These are phyloP conservation scores for Auricularia heimuer DNA, from an alignment of 768 basidiomycete species.

Conservation along the genomic window DNA sequence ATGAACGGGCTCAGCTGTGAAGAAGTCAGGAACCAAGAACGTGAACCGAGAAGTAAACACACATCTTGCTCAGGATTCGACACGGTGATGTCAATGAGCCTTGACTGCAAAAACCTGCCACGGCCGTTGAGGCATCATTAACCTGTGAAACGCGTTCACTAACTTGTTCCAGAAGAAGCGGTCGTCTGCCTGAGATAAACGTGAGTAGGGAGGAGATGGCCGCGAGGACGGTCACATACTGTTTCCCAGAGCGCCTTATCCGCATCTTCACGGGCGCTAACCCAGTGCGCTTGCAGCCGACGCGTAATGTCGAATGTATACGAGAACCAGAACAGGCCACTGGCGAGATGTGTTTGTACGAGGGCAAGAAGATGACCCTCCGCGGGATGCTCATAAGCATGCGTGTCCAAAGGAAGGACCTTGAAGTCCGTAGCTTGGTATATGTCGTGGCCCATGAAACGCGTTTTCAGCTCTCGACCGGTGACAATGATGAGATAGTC, in stretches of 20 bases:
- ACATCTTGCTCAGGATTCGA: constrained; percentile 55
- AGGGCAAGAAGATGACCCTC: constrained; percentile 83
- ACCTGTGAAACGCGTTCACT: constrained; percentile 4
- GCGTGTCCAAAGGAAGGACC: constrained; percentile 73
- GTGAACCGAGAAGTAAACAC: constrained; percentile 20
- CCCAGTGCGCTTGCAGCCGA: constrained; percentile 75
- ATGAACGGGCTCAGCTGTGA: constrained; percentile 77
- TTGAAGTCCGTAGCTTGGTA: constrained; percentile 87
- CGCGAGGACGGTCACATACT: constrained; percentile 33
- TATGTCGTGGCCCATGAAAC: constrained; percentile 76
- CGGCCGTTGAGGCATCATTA: background rate
- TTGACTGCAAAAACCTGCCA: constrained; percentile 42
- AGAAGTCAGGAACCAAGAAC: constrained; percentile 11
- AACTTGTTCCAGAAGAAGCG: constrained; percentile 98
- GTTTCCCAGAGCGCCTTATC: constrained; percentile 65
- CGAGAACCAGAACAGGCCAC: constrained; percentile 80
- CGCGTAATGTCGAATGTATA: constrained; percentile 88
- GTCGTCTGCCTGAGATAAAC: constrained; percentile 62
- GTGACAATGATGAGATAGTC: constrained; percentile 91
- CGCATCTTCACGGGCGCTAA: constrained; percentile 38
- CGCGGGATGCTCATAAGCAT: constrained; percentile 68
- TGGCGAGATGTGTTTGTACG: constrained; percentile 70
- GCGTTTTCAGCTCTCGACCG: constrained; percentile 64
- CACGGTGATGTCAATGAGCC: constrained; percentile 47
- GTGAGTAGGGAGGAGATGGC: background rate